Evolutionary conservation across 139 green algal species (phyloP).

Genomic region (Mesostigma viride): DNA sequence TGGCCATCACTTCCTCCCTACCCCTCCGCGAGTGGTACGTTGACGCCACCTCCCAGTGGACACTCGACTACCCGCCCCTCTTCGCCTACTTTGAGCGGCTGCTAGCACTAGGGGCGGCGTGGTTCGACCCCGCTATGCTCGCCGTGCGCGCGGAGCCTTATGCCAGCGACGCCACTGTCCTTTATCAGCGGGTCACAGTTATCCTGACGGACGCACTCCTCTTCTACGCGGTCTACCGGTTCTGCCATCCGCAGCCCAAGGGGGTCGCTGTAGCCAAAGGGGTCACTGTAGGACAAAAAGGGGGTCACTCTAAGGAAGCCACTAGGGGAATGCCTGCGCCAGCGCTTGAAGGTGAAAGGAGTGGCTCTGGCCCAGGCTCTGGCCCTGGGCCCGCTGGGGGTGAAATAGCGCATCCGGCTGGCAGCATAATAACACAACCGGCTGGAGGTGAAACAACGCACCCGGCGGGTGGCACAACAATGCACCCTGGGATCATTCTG

Average conservation of each 20-base stretch:
- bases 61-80: slow-evolving; percentile 90
- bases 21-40: slow-evolving; percentile 65
- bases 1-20: slow-evolving; percentile 74
- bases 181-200: slow-evolving; percentile 68
- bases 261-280: too few species aligned
- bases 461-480: not conserved
- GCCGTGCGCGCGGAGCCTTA: slow-evolving; percentile 52
- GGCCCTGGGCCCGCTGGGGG: too few species aligned
- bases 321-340: too few species aligned
- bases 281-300: too few species aligned
- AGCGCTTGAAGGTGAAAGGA: too few species aligned
- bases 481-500: not conserved
- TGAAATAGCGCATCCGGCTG: not conserved
- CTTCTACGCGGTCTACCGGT: slow-evolving; percentile 16
- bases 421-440: not conserved
- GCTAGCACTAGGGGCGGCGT: slow-evolving; percentile 47
- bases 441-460: too few species aligned
- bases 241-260: too few species aligned
- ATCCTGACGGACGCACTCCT: slow-evolving; percentile 53
- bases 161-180: slow-evolving; percentile 47
- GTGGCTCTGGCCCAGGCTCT: too few species aligned
- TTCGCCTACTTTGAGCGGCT: slow-evolving; percentile 88
- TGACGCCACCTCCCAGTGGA: slow-evolving; percentile 80
- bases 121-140: slow-evolving; percentile 71
- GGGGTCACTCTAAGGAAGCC: too few species aligned